Percentiles rank a stretch among this genome's conserved stretches.
phyloP scores from a whole-genome alignment of 2,329 filamentous ascomycete genomes.

The Colletotrichum cereale region DNA sequence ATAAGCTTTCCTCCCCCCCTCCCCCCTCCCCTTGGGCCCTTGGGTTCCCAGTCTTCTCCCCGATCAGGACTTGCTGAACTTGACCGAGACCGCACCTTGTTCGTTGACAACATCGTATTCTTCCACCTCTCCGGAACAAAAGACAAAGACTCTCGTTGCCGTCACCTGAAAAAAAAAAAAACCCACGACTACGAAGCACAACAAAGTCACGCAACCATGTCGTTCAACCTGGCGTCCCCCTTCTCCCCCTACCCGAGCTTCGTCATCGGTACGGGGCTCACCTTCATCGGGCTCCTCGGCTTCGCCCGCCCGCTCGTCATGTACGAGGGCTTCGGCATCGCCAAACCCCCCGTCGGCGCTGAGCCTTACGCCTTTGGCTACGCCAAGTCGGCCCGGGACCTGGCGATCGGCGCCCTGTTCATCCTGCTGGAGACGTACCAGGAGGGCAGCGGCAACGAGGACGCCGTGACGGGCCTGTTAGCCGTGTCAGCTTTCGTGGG shows the following conservation, averaged over 20 bases:
- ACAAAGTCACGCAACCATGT: not conserved
- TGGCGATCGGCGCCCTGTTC: constrained; percentile 22
- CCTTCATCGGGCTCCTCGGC: constrained; percentile 39
- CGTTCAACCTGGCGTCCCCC: constrained; percentile 11
- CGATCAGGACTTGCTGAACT: not conserved
- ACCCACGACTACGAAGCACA: not conserved
- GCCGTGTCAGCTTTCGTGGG: constrained; percentile 20
- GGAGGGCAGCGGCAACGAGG: constrained; percentile 39
- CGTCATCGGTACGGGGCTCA: constrained; percentile 45
- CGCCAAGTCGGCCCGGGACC: constrained; percentile 27
- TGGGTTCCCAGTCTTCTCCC: not conserved
- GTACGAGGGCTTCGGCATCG: constrained; percentile 29
- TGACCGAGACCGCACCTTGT: not conserved
- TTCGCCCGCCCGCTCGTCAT: constrained; percentile 36
- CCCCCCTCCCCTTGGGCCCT: too few species aligned
- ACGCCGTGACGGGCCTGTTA: constrained; percentile 33
- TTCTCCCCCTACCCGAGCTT: constrained; percentile 39
- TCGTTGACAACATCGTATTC: too few species aligned
- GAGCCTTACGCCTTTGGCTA: constrained; percentile 24
- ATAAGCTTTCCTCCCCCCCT: constrained; percentile 2
- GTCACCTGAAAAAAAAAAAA: not conserved
- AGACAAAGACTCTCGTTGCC: not conserved
- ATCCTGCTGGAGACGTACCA: constrained; percentile 37
- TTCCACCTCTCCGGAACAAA: too few species aligned
- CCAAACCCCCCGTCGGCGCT: constrained; percentile 10